A percentile compares a stretch with the other conserved stretches of the same genome.
phyloP scores from a whole-genome alignment of 805 yeast genomes.

The Blastobotrys terrestris region DNA sequence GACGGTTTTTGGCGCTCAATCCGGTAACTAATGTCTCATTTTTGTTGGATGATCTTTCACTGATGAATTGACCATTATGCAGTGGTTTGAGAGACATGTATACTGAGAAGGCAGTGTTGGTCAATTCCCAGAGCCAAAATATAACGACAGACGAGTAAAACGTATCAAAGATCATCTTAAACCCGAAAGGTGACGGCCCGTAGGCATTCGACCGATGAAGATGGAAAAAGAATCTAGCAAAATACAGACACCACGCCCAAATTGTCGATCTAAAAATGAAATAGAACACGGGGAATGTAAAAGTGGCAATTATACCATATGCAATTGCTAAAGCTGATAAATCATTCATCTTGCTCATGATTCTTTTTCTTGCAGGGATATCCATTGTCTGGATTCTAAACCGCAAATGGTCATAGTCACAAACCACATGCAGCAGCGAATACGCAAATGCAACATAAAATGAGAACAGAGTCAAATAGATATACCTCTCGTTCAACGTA shows the following conservation, averaged over 20 bases:
- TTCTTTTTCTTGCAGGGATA: conserved; percentile 4
- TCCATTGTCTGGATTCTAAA: neutral
- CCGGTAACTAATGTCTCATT: conserved; percentile 37
- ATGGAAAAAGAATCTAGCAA: conserved; percentile 10
- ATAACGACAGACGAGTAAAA: conserved; percentile 16
- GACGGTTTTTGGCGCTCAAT: conserved; percentile 21
- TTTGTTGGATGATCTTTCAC: conserved; percentile 26
- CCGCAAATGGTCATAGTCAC: conserved; percentile 3
- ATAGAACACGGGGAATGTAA: conserved; percentile 17
- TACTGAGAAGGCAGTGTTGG: conserved; percentile 25
- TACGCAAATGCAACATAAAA: conserved; percentile 8
- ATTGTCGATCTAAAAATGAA: conserved; percentile 9
- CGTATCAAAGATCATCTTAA: conserved; percentile 11
- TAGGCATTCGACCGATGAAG: conserved; percentile 16
- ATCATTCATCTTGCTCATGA: conserved; percentile 5
- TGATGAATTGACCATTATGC: conserved; percentile 26
- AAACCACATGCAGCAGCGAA: neutral
- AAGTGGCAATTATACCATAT: conserved; percentile 7
- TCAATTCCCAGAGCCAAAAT: conserved; percentile 23
- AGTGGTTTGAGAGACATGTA: conserved; percentile 34
- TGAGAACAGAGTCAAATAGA: conserved; percentile 10
- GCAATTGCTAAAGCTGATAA: conserved; percentile 3
- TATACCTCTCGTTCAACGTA: conserved; percentile 12
- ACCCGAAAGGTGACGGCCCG: conserved; percentile 9
- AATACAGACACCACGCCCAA: conserved; percentile 14